phyloP scores from a whole-genome alignment of 352 stramenopile species.

The Globisporangium recalcitrans region DNA sequence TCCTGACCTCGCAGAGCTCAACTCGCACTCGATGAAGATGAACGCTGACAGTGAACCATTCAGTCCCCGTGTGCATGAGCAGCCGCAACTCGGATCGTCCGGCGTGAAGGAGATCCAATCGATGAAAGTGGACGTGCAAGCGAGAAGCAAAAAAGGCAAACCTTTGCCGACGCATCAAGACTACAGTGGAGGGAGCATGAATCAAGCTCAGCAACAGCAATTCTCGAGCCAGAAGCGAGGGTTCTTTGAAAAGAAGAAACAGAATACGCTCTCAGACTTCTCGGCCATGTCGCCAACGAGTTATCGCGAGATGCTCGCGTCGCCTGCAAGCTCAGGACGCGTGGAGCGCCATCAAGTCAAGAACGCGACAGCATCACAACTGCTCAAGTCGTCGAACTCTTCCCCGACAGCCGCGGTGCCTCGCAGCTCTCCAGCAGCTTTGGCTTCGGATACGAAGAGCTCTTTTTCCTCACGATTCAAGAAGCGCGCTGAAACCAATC shows the following conservation, averaged over 20 bases:
- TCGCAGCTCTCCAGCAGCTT: slow-evolving; percentile 2
- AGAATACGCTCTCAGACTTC: neutral
- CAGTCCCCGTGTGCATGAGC: neutral
- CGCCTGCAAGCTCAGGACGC: slow-evolving; percentile 7
- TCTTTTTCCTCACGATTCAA: neutral
- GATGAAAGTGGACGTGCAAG: slow-evolving; percentile 29
- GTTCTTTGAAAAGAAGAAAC: slow-evolving; percentile 17
- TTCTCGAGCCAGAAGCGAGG: slow-evolving; percentile 16
- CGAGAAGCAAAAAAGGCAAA: slow-evolving; percentile 18
- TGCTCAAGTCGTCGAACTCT: neutral
- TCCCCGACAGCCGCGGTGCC: neutral
- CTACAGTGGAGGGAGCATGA: neutral
- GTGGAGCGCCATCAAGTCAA: neutral
- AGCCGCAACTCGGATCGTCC: neutral
- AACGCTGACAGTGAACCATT: slow-evolving; percentile 18
- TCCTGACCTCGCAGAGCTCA: slow-evolving; percentile 54
- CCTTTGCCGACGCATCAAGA: neutral
- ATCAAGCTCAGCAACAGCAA: slow-evolving; percentile 19
- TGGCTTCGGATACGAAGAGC: slow-evolving; percentile 1
- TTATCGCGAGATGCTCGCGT: slow-evolving; percentile 7
- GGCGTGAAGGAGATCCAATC: slow-evolving; percentile 12
- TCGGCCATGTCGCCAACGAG: slow-evolving; percentile 9
- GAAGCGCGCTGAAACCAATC: slow-evolving; percentile 1
- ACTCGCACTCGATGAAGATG: slow-evolving; percentile 60
- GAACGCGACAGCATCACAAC: neutral